Percentiles rank a stretch among this genome's conserved stretches.
Evolutionary conservation across 768 basidiomycete species (phyloP).

Genomic region (Sporobolomyces phaffii): DNA sequence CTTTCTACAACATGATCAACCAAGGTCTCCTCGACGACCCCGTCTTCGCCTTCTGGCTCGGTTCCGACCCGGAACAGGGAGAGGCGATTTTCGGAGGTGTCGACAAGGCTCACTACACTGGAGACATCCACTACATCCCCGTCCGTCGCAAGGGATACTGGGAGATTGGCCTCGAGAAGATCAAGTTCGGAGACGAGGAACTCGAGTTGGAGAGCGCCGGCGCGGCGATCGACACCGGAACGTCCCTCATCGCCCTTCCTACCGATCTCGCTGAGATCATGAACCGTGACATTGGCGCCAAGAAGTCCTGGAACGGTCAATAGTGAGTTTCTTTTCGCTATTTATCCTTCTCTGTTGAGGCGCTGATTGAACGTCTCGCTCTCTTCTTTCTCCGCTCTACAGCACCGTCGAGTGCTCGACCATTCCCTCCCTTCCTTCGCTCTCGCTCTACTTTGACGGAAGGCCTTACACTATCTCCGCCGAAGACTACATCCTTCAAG

Average conservation of each 20-base stretch:
- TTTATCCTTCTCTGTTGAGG: neutral
- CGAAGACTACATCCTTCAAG: constrained; percentile 77
- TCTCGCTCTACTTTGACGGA: constrained; percentile 76
- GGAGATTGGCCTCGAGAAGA: constrained; percentile 85
- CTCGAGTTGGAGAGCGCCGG: constrained; percentile 82
- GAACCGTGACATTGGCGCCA: constrained; percentile 86
- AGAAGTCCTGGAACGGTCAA: constrained; percentile 86
- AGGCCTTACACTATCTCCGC: constrained; percentile 60
- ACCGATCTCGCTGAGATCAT: constrained; percentile 96
- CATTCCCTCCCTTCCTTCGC: constrained; percentile 73
- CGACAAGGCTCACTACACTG: constrained; percentile 67
- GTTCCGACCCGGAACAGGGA: constrained; percentile 57
- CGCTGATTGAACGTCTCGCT: neutral
- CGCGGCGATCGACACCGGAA: constrained; percentile 56
- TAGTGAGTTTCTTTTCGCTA: constrained; percentile 48
- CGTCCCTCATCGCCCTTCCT: constrained; percentile 87
- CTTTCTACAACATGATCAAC: constrained; percentile 88
- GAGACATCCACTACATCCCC: constrained; percentile 77
- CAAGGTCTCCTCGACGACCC: constrained; percentile 72
- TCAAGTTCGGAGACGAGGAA: constrained; percentile 75
- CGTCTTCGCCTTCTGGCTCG: constrained; percentile 91
- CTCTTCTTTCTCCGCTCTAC: neutral
- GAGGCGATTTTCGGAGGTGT: constrained; percentile 89
- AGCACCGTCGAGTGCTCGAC: constrained; percentile 72
- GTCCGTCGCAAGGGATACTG: constrained; percentile 78